Base-by-base conservation (phyloP, 768 basidiomycete genomes). In the Ramaria rubella region DNA sequence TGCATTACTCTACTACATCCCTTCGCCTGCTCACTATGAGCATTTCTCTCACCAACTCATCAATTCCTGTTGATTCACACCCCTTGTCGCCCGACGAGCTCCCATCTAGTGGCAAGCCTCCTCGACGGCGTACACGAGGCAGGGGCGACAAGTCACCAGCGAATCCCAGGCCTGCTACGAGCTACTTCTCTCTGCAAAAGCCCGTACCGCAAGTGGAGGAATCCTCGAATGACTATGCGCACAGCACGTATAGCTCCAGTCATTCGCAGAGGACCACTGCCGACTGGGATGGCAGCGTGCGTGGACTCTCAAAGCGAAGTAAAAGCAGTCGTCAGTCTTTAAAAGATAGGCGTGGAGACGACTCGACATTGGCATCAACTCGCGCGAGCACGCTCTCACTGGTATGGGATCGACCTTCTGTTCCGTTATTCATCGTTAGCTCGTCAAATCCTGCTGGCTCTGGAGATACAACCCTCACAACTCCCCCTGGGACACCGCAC, bases 31-130 rank as follows among this genome's bases (percentile, higher is more conserved):
- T 56, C 55, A 30, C n/a, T 46, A 56, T 56, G 55, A 56, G 55
- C 55, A 49, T 56, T 31, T 56, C 55, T 21, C 17, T 56, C 21
- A 56, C 46, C 36, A 49, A 46, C 33, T 56, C 49, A 27, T 26
- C 64, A 36, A 85, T 79, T 5, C 81, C 82, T 23, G 84, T 85
- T 21, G 74, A 90, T 59, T 81, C 81, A 0, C 89, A 91, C 64
- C 89, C 89, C 34, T 79, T 91, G 23, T 81, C 79, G 3, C 75
- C 75, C 7, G 85, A 87, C 30, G 58, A 58, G 5, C 36, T 59
- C 14, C 31, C 42, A n/a, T 27, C 50, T 17, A 50, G 26, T 48
- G 60, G 63, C 23, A 58, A 49, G 24, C 59, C 58, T 19, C 34
- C 56, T 7, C 53, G 52, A 30, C 61, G 55, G 15, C 61, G 61